Conservation (phyloP, 768 basidiomycete genomes). For the Boletus subcaerulescens region DNA sequence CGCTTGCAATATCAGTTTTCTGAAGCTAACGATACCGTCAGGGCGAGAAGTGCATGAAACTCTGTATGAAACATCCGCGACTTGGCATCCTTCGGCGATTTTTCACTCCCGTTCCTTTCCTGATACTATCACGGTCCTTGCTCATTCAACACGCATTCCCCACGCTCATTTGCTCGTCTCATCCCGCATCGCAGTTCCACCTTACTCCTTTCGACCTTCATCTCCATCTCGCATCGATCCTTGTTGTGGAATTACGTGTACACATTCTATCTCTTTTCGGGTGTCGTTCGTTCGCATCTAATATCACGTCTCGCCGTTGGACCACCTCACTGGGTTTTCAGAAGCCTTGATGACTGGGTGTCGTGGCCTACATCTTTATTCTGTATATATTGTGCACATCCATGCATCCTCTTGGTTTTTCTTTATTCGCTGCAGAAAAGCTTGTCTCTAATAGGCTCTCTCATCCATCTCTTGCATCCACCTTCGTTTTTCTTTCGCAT, state of each 20-base stretch:
- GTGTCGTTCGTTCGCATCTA: conserved; percentile 16
- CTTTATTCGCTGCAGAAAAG: not conserved
- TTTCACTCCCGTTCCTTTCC: not conserved
- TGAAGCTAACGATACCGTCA: not conserved
- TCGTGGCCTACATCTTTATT: conserved; percentile 11
- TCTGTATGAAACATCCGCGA: conserved; percentile 5
- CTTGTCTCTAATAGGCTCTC: conserved; percentile 1
- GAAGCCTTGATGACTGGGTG: not conserved
- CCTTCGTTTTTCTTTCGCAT: not conserved
- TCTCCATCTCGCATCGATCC: conserved; percentile 17
- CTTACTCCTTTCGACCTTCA: conserved; percentile 15
- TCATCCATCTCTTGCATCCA: conserved; percentile 4
- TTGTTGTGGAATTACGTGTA: conserved; percentile 36
- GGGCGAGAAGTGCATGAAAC: conserved; percentile 1
- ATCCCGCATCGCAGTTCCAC: conserved; percentile 4
- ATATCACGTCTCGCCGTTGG: conserved; percentile 1
- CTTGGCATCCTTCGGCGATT: not conserved
- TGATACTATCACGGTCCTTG: conserved; percentile 16
- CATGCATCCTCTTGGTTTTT: not conserved
- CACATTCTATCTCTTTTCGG: conserved; percentile 18
- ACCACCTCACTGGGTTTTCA: not conserved
- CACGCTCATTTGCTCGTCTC: conserved; percentile 11
- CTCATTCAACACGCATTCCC: not conserved
- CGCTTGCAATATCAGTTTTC: not conserved
- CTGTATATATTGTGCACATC: conserved; percentile 19